Evolutionary conservation across 2,329 filamentous ascomycete genomes (phyloP).

Genomic region (Seiridium cupressi): DNA sequence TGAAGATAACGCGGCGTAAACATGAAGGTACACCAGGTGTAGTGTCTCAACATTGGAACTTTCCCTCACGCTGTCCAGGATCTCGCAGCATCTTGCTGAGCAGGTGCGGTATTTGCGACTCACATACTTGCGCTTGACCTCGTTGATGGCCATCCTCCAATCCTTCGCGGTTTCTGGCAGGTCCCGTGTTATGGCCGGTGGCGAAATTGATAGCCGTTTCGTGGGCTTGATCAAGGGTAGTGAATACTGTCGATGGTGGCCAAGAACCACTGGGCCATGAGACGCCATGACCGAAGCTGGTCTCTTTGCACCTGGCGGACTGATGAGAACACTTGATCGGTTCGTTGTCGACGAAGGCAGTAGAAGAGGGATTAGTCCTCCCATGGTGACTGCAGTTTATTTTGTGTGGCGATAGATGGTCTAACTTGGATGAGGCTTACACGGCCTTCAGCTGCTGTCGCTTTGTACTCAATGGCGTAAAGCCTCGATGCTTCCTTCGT

Average conservation of each 20-base stretch:
- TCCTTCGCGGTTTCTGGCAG: slow-evolving; percentile 45
- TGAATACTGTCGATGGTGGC: slow-evolving; percentile 26
- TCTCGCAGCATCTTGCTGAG: slow-evolving; percentile 50
- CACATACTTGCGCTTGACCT: slow-evolving; percentile 54
- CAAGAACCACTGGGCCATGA: slow-evolving; percentile 6
- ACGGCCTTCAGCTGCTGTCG: neutral
- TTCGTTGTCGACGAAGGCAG: slow-evolving; percentile 16
- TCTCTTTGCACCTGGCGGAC: slow-evolving; percentile 12
- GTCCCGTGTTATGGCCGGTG: slow-evolving; percentile 20
- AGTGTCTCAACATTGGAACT: slow-evolving; percentile 45
- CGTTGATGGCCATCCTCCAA: slow-evolving; percentile 49
- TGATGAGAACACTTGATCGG: slow-evolving; percentile 9
- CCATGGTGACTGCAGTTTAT: slow-evolving; percentile 14
- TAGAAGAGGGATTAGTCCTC: slow-evolving; percentile 23
- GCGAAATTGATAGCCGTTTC: slow-evolving; percentile 18
- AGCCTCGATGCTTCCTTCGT: neutral
- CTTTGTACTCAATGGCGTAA: neutral
- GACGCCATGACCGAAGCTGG: slow-evolving; percentile 12
- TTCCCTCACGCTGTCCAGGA: slow-evolving; percentile 47
- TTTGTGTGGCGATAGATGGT: too few relatives aligned
- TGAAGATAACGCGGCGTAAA: slow-evolving; percentile 60
- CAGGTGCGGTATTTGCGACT: slow-evolving; percentile 52
- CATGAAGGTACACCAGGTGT: slow-evolving; percentile 58
- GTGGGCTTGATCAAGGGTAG: slow-evolving; percentile 19
- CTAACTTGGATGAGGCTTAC: too few relatives aligned